Evolutionary conservation across 192 early-diverging fungal genomes (phyloP).

Genomic region (Hyaloraphidium curvatum): DNA sequence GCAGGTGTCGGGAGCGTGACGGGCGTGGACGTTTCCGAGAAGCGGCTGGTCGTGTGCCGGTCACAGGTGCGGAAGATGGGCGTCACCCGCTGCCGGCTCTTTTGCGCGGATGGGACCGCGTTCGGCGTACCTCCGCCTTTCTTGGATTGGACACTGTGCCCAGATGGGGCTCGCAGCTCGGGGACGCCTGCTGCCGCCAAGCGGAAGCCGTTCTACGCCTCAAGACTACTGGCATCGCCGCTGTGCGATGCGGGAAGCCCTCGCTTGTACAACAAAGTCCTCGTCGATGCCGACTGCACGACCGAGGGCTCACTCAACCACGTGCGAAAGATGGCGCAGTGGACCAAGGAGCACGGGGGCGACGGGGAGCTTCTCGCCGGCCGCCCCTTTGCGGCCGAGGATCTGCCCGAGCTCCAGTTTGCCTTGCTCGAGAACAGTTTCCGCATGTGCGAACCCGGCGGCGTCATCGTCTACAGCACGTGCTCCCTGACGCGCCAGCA

Average conservation of each 20-base stretch:
- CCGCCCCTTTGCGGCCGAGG: neutral
- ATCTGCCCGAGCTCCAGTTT: neutral
- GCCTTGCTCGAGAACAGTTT: slow-evolving; percentile 1
- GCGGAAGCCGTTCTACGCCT: slow-evolving; percentile 54
- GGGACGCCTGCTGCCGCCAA: slow-evolving; percentile 4
- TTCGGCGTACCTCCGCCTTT: slow-evolving; percentile 59
- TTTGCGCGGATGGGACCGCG: slow-evolving; percentile 58
- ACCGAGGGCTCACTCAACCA: slow-evolving; percentile 80
- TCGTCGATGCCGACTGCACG: slow-evolving; percentile 62
- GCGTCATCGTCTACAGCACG: slow-evolving; percentile 74
- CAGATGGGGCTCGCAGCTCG: neutral
- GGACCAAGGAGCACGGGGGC: neutral
- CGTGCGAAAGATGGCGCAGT: slow-evolving; percentile 29
- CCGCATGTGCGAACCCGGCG: slow-evolving; percentile 33
- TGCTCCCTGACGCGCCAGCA: slow-evolving; percentile 56
- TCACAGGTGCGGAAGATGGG: slow-evolving; percentile 52
- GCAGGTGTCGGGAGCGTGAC: slow-evolving; percentile 47
- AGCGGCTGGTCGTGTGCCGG: slow-evolving; percentile 55
- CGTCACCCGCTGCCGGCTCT: slow-evolving; percentile 37
- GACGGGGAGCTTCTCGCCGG: neutral
- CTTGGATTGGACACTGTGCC: too few species aligned
- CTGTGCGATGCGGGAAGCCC: too few species aligned
- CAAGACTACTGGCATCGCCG: slow-evolving; percentile 47
- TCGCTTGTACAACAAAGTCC: slow-evolving; percentile 42
- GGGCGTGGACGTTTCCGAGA: slow-evolving; percentile 65